A percentile compares a stretch with the other conserved stretches of the same genome.
Evolutionary conservation across 495 filamentous ascomycete species (phyloP).

Genomic region (Tuber brumale): DNA sequence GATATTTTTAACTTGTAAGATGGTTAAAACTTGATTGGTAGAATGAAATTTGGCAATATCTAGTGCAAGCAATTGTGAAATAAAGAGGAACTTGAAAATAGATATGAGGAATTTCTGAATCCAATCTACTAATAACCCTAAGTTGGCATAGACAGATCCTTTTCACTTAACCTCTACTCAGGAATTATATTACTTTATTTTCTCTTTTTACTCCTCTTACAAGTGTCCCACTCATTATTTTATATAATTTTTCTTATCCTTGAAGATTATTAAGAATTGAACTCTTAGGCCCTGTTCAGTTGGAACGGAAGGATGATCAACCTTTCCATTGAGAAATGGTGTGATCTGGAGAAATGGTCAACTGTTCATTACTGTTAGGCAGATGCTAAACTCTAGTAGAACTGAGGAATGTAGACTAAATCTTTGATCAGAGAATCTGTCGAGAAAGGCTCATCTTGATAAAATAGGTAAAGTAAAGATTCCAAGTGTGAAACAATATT

Average conservation of each 20-base stretch:
- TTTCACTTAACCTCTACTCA: conserved; percentile 12
- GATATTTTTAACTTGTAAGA: conserved; percentile 7
- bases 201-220: background rate
- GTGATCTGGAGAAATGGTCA: too few species aligned
- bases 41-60: conserved; percentile 13
- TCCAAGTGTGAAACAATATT: too few species aligned
- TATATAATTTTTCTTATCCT: conserved; percentile 1
- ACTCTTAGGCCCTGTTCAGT: background rate
- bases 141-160: conserved; percentile 3
- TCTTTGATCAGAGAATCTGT: too few species aligned
- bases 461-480: too few species aligned
- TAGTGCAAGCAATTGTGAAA: too few species aligned
- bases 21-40: conserved; percentile 5
- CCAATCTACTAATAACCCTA: background rate
- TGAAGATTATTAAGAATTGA: conserved; percentile 13
- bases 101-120: conserved; percentile 10
- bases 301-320: too few species aligned
- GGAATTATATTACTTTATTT: conserved; percentile 7
- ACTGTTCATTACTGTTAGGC: too few species aligned
- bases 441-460: too few species aligned
- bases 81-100: too few species aligned
- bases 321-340: too few species aligned
- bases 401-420: too few species aligned
- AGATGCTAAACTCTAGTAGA: too few species aligned
- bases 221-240: background rate